These are phyloP conservation scores for Lithospermum erythrorhizon DNA, from an alignment of 257 asterid species.

Conservation along the genomic window DNA sequence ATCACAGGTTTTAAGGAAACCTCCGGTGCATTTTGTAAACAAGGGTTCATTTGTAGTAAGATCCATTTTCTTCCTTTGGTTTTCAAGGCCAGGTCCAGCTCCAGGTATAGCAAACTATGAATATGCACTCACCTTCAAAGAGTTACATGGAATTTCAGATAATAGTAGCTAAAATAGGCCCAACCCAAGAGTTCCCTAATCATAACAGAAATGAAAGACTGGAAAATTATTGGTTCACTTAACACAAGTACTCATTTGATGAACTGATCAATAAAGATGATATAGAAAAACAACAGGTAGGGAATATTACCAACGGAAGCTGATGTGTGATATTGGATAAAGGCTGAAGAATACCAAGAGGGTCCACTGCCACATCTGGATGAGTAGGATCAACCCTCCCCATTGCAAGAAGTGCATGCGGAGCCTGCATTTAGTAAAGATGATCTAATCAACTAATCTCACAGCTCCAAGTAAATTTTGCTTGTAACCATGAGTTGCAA, in stretches of 20 bases:
- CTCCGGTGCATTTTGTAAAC: slow-evolving; percentile 78
- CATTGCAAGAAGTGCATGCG: slow-evolving; percentile 84
- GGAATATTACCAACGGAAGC: slow-evolving; percentile 67
- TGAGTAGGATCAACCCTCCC: slow-evolving; percentile 72
- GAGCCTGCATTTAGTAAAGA: slow-evolving; percentile 49
- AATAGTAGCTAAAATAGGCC: not conserved
- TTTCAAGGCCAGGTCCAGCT: slow-evolving; percentile 40
- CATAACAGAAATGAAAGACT: not conserved
- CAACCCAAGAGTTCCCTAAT: not conserved
- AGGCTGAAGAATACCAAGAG: slow-evolving; percentile 74
- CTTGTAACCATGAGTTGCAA: not conserved
- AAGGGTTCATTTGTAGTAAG: slow-evolving; percentile 79
- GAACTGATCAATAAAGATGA: not conserved
- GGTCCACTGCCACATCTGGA: slow-evolving; percentile 66
- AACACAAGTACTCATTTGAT: too few relatives aligned
- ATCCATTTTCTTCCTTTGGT: slow-evolving; percentile 2
- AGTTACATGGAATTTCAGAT: slow-evolving; percentile 9
- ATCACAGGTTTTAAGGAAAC: not conserved
- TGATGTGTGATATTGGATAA: slow-evolving; percentile 53
- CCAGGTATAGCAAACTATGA: slow-evolving; percentile 79
- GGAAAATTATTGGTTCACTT: not conserved
- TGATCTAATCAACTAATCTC: not conserved
- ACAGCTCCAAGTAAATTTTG: not conserved
- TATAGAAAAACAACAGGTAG: slow-evolving; percentile 1
- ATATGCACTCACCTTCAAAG: slow-evolving; percentile 87